Evolutionary conservation across 768 basidiomycete species (phyloP).

Genomic region (Pulveroboletus ravenelii): DNA sequence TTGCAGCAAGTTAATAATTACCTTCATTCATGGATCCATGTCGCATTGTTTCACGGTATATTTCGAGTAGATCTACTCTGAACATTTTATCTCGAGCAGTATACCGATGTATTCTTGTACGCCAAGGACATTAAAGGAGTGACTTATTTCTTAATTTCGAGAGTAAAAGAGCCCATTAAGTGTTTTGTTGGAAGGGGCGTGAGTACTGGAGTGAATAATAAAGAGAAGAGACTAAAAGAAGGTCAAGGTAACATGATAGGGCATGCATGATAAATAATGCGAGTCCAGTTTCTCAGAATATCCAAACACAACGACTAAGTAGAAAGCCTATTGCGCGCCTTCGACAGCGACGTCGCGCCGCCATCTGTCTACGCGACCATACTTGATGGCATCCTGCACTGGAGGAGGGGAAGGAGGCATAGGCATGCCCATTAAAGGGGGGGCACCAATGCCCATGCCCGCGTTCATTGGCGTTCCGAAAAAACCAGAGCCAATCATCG

Average conservation of each 20-base stretch:
- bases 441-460: slow-evolving; percentile 43
- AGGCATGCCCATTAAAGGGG: slow-evolving; percentile 38
- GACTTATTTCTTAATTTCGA: slow-evolving; percentile 26
- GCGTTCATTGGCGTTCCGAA: slow-evolving; percentile 55
- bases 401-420: slow-evolving; percentile 56
- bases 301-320: slow-evolving; percentile 5
- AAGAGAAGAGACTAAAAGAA: background rate
- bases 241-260: background rate
- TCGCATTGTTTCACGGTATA: slow-evolving; percentile 33
- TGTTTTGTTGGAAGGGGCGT: background rate
- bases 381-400: slow-evolving; percentile 60
- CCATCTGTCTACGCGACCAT: slow-evolving; percentile 74
- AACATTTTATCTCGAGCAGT: slow-evolving; percentile 29
- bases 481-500: slow-evolving; percentile 68
- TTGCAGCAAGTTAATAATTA: slow-evolving; percentile 24
- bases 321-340: slow-evolving; percentile 38
- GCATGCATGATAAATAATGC: background rate
- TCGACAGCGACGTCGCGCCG: slow-evolving; percentile 73
- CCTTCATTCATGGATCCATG: slow-evolving; percentile 28
- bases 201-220: slow-evolving; percentile 1
- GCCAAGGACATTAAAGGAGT: slow-evolving; percentile 33
- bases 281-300: slow-evolving; percentile 8
- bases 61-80: slow-evolving; percentile 34
- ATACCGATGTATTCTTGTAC: slow-evolving; percentile 34
- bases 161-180: background rate